Percentiles rank a stretch among this genome's conserved stretches.
phyloP scores from a whole-genome alignment of 257 asterid species.

The Salvia miltiorrhiza region DNA sequence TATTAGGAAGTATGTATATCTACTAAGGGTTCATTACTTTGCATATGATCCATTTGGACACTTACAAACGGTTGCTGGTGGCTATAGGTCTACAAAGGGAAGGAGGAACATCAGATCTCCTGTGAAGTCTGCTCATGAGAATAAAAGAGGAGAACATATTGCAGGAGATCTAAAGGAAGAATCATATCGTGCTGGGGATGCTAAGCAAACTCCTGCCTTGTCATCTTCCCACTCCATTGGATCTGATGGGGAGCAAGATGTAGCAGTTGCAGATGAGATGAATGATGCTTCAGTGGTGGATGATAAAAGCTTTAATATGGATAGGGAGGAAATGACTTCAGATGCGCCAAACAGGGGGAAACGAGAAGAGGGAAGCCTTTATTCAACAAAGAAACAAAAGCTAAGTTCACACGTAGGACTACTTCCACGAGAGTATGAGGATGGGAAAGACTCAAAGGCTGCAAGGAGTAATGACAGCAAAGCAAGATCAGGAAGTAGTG shows the following conservation, averaged over 20 bases:
- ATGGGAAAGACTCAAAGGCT: slow-evolving; percentile 55
- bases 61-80: slow-evolving; percentile 4
- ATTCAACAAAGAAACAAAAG: slow-evolving; percentile 39
- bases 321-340: slow-evolving; percentile 11
- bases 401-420: slow-evolving; percentile 42
- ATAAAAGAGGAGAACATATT: slow-evolving; percentile 33
- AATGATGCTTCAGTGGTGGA: slow-evolving; percentile 39
- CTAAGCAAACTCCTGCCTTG: slow-evolving; percentile 37
- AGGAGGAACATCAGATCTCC: slow-evolving; percentile 45
- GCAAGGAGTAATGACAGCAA: slow-evolving; percentile 75
- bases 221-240: slow-evolving; percentile 43
- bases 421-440: slow-evolving; percentile 54
- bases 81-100: slow-evolving; percentile 48
- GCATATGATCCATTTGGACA: background rate
- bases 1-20: background rate
- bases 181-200: slow-evolving; percentile 45
- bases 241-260: slow-evolving; percentile 46
- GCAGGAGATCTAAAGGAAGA: slow-evolving; percentile 40
- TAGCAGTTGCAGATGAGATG: slow-evolving; percentile 34
- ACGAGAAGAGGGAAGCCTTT: slow-evolving; percentile 35
- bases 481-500: slow-evolving; percentile 78
- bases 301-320: slow-evolving; percentile 42
- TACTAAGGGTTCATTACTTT: background rate
- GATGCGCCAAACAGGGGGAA: slow-evolving; percentile 33
- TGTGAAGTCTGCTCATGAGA: slow-evolving; percentile 29